Conservation (phyloP, 139 green algal genomes). For the Picochlorum sp. region DNA sequence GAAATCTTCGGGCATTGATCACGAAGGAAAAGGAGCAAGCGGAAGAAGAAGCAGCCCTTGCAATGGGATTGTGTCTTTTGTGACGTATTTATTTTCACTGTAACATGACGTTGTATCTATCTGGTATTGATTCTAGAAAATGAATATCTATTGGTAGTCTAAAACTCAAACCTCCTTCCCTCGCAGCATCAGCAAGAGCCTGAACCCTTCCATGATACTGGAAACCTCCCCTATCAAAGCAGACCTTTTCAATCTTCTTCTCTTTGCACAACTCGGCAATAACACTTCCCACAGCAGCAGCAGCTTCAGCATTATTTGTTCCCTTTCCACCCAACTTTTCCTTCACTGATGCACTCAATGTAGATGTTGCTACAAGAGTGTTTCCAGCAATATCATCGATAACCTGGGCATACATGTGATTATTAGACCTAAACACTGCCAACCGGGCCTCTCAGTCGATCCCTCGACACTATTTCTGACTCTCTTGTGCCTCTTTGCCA, state of each 20-base stretch:
- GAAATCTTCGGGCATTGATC: constrained; percentile 71
- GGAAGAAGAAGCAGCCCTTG: constrained; percentile 76
- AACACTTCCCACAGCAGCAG: constrained; percentile 75
- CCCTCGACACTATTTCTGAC: constrained; percentile 70
- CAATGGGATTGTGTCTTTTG: constrained; percentile 70
- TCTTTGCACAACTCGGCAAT: constrained; percentile 77
- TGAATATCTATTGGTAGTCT: not conserved
- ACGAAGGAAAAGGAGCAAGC: constrained; percentile 83
- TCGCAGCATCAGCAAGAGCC: constrained; percentile 82
- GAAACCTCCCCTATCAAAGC: constrained; percentile 91
- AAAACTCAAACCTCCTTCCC: constrained; percentile 86
- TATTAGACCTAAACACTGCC: constrained; percentile 89
- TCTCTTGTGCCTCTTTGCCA: constrained; percentile 47
- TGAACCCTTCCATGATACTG: constrained; percentile 90
- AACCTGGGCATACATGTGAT: constrained; percentile 97
- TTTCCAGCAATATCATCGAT: constrained; percentile 78
- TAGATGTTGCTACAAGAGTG: constrained; percentile 78
- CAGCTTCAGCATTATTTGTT: constrained; percentile 53
- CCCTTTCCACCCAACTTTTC: constrained; percentile 32
- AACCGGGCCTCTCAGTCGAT: constrained; percentile 82
- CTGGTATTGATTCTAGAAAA: not conserved
- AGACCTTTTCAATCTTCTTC: constrained; percentile 76
- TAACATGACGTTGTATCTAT: not conserved
- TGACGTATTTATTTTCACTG: not conserved
- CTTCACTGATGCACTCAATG: constrained; percentile 58